Evolutionary conservation across 306 rosid genomes (phyloP).

Genomic region (Fagus crenata): DNA sequence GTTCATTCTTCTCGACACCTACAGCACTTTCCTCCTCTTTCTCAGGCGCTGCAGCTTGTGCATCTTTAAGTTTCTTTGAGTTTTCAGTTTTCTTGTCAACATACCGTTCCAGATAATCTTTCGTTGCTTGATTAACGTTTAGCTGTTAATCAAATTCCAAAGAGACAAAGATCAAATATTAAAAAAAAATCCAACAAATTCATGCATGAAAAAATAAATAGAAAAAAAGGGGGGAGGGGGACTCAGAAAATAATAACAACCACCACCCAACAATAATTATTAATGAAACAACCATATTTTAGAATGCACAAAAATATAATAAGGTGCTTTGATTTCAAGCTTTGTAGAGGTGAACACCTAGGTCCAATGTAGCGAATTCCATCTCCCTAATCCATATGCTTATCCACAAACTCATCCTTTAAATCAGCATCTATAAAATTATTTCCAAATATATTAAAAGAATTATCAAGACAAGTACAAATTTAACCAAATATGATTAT

Average conservation of each 20-base stretch:
- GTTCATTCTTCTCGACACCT: constrained; percentile 46
- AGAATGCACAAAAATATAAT: constrained; percentile 8
- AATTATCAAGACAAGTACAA: not conserved
- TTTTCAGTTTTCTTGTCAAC: constrained; percentile 68
- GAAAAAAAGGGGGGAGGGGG: too few species aligned
- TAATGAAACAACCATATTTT: constrained; percentile 4
- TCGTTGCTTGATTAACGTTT: constrained; percentile 69
- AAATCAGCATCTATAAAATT: not conserved
- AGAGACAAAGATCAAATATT: constrained; percentile 24
- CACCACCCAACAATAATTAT: too few species aligned
- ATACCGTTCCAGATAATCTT: constrained; percentile 63
- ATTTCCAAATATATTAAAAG: not conserved
- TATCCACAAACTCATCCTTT: constrained; percentile 10
- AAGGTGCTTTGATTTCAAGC: not conserved
- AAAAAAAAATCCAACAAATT: constrained; percentile 8
- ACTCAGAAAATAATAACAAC: too few species aligned
- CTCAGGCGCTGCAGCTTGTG: constrained; percentile 46
- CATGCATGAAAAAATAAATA: not conserved
- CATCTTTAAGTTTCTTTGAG: constrained; percentile 58
- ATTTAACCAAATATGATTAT: not conserved
- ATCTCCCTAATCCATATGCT: constrained; percentile 6
- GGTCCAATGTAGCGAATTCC: constrained; percentile 3
- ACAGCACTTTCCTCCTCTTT: constrained; percentile 52
- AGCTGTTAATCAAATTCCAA: constrained; percentile 47
- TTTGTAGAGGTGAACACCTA: not conserved